phyloP scores from a whole-genome alignment of 2,329 filamentous ascomycete species.

The Nothophaeocryptopus gaeumannii region DNA sequence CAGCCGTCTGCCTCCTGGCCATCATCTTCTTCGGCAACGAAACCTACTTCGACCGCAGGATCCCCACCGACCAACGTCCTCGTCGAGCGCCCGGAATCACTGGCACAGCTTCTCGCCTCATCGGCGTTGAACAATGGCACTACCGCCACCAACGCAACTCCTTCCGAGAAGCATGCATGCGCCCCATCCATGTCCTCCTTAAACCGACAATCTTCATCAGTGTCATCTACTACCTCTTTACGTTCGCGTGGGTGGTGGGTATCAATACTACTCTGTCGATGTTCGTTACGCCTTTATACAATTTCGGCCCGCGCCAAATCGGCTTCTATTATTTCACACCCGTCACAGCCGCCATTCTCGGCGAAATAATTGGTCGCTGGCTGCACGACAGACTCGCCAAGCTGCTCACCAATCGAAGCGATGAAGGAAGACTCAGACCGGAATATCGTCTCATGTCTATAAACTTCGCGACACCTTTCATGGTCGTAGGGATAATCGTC shows the following conservation, averaged over 20 bases:
- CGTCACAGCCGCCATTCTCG: conserved; percentile 27
- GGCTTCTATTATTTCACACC: conserved; percentile 31
- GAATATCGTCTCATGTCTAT: conserved; percentile 15
- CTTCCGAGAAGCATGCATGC: conserved; percentile 11
- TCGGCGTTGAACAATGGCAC: conserved; percentile 16
- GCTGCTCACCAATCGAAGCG: not conserved
- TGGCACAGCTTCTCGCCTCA: conserved; percentile 20
- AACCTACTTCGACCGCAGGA: conserved; percentile 11
- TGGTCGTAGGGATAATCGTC: conserved; percentile 10
- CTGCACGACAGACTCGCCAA: conserved; percentile 30
- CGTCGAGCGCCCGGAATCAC: conserved; percentile 3
- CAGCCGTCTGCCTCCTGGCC: conserved; percentile 5
- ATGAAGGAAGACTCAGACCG: conserved; percentile 4
- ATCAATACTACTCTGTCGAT: conserved; percentile 27
- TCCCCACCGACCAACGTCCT: conserved; percentile 8
- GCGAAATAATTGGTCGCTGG: conserved; percentile 29
- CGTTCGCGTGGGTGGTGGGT: conserved; percentile 27
- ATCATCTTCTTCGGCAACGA: conserved; percentile 17
- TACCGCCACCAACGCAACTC: conserved; percentile 8
- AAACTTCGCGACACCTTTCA: conserved; percentile 7
- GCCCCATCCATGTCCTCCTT: conserved; percentile 6
- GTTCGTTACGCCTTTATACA: conserved; percentile 23
- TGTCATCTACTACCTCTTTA: conserved; percentile 11
- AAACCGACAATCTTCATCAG: conserved; percentile 13
- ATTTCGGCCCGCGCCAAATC: conserved; percentile 17